phyloP scores from a whole-genome alignment of 2,329 filamentous ascomycete genomes.

The Penicillium concentricum region DNA sequence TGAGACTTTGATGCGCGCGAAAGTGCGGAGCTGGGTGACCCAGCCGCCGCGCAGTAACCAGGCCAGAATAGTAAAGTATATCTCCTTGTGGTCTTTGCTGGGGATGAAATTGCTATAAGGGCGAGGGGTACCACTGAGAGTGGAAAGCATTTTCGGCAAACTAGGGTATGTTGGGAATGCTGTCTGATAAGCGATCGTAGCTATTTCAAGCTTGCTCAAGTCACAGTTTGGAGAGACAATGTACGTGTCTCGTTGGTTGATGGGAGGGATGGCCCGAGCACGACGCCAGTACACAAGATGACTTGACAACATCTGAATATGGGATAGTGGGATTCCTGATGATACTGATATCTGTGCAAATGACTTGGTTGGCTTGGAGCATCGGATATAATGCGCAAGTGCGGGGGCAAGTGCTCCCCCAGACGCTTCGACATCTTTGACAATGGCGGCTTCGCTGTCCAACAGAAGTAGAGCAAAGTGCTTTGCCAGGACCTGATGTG shows the following conservation, averaged over 20 bases:
- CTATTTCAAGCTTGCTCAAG: conserved; percentile 66
- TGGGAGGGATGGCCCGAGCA: conserved; percentile 83
- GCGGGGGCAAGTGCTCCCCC: conserved; percentile 72
- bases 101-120: conserved; percentile 83
- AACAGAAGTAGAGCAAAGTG: conserved; percentile 85
- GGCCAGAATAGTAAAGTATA: conserved; percentile 86
- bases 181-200: conserved; percentile 69
- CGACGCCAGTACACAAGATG: conserved; percentile 96
- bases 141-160: conserved; percentile 81
- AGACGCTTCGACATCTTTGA: conserved; percentile 67
- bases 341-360: conserved; percentile 68
- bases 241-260: conserved; percentile 87
- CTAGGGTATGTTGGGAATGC: conserved; percentile 81
- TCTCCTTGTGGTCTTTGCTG: conserved; percentile 79
- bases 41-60: conserved; percentile 92
- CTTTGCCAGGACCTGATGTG: conserved; percentile 66
- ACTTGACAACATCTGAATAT: conserved; percentile 82
- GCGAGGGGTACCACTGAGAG: conserved; percentile 75
- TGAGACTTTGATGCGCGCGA: conserved; percentile 82
- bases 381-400: conserved; percentile 70
- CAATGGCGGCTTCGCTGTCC: conserved; percentile 76
- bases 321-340: conserved; percentile 68
- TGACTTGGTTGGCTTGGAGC: conserved; percentile 60
- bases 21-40: conserved; percentile 90
- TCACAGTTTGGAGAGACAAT: conserved; percentile 90